Base-by-base conservation (phyloP, 1,139 yeast genomes). In the Hansenula sp. region DNA sequence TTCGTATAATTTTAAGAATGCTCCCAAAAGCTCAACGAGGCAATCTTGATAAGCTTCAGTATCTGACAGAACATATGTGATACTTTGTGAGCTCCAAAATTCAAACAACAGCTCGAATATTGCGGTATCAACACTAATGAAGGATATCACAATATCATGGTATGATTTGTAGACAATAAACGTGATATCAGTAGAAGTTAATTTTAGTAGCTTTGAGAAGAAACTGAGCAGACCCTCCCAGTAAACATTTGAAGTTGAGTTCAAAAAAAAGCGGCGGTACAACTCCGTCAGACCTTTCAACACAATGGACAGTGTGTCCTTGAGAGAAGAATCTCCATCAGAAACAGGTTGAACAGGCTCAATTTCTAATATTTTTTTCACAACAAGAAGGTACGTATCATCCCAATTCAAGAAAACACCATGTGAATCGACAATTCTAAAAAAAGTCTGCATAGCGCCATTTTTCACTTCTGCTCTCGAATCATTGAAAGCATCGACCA, bases 381-480 rank as follows among this genome's bases (percentile, higher is more conserved):
- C 67, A 2, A 80, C 84, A 38, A 78, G 67, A 17, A 63, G 60
- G 56, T 77, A 81, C 2, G 84, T 70, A 24, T 76, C 55, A 21
- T 68, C 61, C 89, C 90, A 84, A 2, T 76, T 67, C 33, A 84
- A 67, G 31, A 70, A 67, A 12, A 66, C 59, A 0, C 93, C 89
- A 61, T 87, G 93, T 1, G 91, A 81, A 44, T 89, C 95, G 47
- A 90, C 73, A 35, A 91, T 84, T 53, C 91, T 81, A 63, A 88
- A 88, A 53, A 90, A 80, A 0, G 96, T 91, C 59, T 89, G 96
- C 27, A 89, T 77, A 0, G 96, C 82, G 2, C 96, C 96, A 58
- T 89, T 89, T 51, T 95, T 73, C 1, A 91, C 96, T 54, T 89
- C 96, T 0, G 84, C 77, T 45, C 96, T 73, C 1, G 71, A 54